Conservation (phyloP, 768 basidiomycete species). For the Dacryopinax spathularia region DNA sequence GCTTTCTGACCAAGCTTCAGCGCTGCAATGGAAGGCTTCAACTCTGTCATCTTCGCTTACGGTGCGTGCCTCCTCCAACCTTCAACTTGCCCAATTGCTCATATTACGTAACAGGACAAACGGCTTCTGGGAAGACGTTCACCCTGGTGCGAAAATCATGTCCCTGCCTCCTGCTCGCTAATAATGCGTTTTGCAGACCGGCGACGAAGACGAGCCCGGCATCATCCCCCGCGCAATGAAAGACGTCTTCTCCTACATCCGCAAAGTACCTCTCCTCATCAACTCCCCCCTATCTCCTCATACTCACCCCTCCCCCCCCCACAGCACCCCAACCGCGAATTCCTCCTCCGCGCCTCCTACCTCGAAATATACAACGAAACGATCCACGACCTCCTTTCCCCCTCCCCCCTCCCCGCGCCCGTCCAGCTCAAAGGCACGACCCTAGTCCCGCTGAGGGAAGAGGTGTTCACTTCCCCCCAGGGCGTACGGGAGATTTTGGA, state of each 20-base stretch:
- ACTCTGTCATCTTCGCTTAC: slow-evolving; percentile 88
- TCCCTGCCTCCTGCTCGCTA: background rate
- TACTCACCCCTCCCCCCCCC: slow-evolving; percentile 12
- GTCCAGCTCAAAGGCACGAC: slow-evolving; percentile 64
- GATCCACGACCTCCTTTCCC: slow-evolving; percentile 73
- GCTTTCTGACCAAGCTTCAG: slow-evolving; percentile 12
- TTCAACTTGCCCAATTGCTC: background rate
- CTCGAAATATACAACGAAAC: slow-evolving; percentile 95
- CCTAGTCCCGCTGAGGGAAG: slow-evolving; percentile 69
- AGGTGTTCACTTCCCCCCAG: slow-evolving; percentile 83
- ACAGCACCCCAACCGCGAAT: slow-evolving; percentile 61
- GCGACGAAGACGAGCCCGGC: slow-evolving; percentile 71
- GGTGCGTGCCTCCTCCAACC: slow-evolving; percentile 23
- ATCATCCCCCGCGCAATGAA: slow-evolving; percentile 89
- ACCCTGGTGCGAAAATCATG: slow-evolving; percentile 34
- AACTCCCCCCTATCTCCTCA: background rate
- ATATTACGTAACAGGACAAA: slow-evolving; percentile 40
- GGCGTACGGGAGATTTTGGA: slow-evolving; percentile 73
- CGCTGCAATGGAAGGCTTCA: slow-evolving; percentile 94
- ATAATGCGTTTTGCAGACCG: slow-evolving; percentile 39
- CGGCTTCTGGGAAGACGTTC: slow-evolving; percentile 63
- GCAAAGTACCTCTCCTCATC: slow-evolving; percentile 22
- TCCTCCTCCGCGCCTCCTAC: slow-evolving; percentile 89
- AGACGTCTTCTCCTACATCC: slow-evolving; percentile 79
- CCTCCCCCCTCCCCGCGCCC: slow-evolving; percentile 32